phyloP scores from a whole-genome alignment of 225 moss, liverwort and hornwort species.

The Anthoceros angustus region DNA sequence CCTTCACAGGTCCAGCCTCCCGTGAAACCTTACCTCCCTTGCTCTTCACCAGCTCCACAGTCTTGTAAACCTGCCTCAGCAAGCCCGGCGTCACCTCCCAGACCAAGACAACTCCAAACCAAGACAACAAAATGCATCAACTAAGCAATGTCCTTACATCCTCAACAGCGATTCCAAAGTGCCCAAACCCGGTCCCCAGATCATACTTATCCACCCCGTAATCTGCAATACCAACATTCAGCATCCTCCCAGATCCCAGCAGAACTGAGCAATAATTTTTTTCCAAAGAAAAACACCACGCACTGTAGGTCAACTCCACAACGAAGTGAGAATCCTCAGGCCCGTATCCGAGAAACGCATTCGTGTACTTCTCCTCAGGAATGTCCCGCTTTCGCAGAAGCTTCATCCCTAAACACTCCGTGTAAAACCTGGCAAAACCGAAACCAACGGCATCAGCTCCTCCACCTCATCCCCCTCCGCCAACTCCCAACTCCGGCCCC shows the following conservation, averaged over 20 bases:
- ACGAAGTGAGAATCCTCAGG: constrained; percentile 92
- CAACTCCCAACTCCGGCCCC: neutral
- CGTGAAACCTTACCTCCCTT: constrained; percentile 87
- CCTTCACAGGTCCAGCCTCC: constrained; percentile 88
- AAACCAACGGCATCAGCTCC: too few relatives aligned
- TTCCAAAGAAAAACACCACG: constrained; percentile 9
- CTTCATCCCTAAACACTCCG: constrained; percentile 94
- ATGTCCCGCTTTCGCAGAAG: constrained; percentile 78
- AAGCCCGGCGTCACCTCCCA: neutral
- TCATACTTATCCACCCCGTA: constrained; percentile 91
- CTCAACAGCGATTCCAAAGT: constrained; percentile 87
- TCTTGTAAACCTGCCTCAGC: constrained; percentile 57
- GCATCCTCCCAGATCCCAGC: neutral
- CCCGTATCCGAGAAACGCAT: constrained; percentile 89
- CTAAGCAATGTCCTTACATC: constrained; percentile 35
- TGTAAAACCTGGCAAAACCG: constrained; percentile 54
- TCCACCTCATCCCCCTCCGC: neutral
- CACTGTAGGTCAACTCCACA: constrained; percentile 93
- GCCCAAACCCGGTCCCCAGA: constrained; percentile 90
- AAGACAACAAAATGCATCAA: neutral
- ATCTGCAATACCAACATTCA: constrained; percentile 24
- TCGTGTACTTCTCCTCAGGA: constrained; percentile 85
- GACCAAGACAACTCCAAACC: neutral
- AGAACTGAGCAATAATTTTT: too few relatives aligned
- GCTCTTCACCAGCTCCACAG: constrained; percentile 61